Conservation (phyloP, 495 filamentous ascomycete genomes). For the Annulohypoxylon moriforme region DNA sequence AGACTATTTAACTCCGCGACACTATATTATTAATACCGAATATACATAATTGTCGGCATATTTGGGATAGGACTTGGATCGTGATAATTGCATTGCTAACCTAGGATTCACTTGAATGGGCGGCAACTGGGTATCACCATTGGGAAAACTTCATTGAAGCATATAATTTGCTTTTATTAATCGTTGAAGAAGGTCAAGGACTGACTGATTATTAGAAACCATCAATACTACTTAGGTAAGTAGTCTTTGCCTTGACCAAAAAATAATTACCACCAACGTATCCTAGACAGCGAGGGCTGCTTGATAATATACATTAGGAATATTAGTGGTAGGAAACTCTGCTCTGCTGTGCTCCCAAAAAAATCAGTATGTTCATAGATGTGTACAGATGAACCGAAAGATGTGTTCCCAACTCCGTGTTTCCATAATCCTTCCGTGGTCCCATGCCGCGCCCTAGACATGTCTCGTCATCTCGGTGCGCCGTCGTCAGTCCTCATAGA, state of each 20-base stretch:
- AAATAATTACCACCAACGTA: background rate
- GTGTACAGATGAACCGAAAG: slow-evolving; percentile 35
- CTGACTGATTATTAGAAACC: slow-evolving; percentile 8
- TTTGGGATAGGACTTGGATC: background rate
- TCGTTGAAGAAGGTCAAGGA: background rate
- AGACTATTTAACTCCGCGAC: background rate
- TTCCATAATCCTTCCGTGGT: background rate
- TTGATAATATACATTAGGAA: slow-evolving; percentile 19
- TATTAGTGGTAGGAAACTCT: slow-evolving; percentile 2
- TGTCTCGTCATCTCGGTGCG: slow-evolving; percentile 5
- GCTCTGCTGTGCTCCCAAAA: background rate
- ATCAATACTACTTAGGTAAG: background rate
- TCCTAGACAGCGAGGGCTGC: background rate
- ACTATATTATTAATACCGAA: background rate
- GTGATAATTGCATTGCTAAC: background rate
- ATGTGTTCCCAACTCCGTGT: slow-evolving; percentile 22
- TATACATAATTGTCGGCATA: background rate
- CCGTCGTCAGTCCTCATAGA: slow-evolving; percentile 23
- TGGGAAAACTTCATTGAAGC: background rate
- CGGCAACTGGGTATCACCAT: too few relatives aligned
- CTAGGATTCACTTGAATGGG: too few relatives aligned
- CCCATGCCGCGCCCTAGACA: background rate
- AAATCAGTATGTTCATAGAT: slow-evolving; percentile 18
- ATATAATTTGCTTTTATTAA: background rate
- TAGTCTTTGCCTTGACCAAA: background rate